Evolutionary conservation across 140 eudicot genomes (phyloP).

Genomic region (Ambrosia hybrid): DNA sequence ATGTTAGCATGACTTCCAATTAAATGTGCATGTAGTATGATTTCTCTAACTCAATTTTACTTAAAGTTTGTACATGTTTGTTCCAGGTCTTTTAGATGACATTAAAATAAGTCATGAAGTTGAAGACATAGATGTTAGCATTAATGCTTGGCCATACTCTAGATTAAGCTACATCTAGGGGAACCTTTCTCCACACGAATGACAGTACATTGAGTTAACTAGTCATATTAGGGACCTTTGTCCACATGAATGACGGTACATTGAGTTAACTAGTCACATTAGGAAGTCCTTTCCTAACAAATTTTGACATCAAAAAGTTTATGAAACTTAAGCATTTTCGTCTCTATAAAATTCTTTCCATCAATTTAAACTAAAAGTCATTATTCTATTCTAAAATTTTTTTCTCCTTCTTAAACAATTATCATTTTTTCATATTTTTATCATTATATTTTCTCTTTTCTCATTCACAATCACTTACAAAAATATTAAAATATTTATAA

Average conservation of each 20-base stretch:
- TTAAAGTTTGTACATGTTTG: not conserved
- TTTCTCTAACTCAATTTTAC: not conserved
- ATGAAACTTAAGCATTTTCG: too few relatives aligned
- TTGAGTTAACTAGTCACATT: not conserved
- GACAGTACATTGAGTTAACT: not conserved
- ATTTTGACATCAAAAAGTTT: too few relatives aligned
- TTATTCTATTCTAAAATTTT: too few relatives aligned
- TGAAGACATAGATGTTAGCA: not conserved
- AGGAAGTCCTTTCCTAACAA: too few relatives aligned
- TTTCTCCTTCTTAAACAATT: too few relatives aligned
- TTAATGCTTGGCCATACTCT: not conserved
- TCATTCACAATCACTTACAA: too few relatives aligned
- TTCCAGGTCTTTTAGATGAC: not conserved
- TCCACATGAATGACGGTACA: not conserved
- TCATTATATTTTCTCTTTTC: too few relatives aligned
- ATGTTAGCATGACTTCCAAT: not conserved
- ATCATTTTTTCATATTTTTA: too few relatives aligned
- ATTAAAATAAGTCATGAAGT: not conserved
- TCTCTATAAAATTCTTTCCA: too few relatives aligned
- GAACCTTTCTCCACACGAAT: not conserved
- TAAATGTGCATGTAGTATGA: not conserved
- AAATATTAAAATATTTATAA: too few relatives aligned
- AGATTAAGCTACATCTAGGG: not conserved
- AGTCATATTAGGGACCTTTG: not conserved
- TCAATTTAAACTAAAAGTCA: too few relatives aligned